A percentile compares a stretch with the other conserved stretches of the same genome.
phyloP scores from a whole-genome alignment of 2,329 filamentous ascomycete genomes.

The Trichoderma cornu-damae region DNA sequence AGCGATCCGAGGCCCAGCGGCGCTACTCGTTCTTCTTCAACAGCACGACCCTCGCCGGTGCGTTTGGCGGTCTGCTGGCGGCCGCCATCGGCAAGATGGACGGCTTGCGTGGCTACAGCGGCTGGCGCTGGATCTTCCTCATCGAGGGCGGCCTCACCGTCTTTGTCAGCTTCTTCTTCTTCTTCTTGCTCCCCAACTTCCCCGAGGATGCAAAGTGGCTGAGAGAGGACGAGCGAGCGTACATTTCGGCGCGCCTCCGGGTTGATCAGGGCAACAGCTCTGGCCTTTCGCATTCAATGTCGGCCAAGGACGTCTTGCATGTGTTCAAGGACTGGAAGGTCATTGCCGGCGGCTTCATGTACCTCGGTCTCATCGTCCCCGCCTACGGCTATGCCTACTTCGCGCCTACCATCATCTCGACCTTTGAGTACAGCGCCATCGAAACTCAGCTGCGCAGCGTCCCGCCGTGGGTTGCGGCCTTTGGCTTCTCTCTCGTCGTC shows the following conservation, averaged over 20 bases:
- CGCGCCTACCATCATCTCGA: slow-evolving; percentile 63
- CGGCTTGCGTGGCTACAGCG: slow-evolving; percentile 58
- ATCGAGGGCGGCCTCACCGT: slow-evolving; percentile 64
- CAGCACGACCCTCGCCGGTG: slow-evolving; percentile 71
- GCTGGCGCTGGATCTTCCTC: slow-evolving; percentile 83
- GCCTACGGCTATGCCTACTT: slow-evolving; percentile 78
- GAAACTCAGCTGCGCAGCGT: slow-evolving; percentile 55
- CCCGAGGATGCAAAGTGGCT: slow-evolving; percentile 72
- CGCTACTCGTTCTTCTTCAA: slow-evolving; percentile 93
- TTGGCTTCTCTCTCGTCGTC: slow-evolving; percentile 70
- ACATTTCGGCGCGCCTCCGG: slow-evolving; percentile 59
- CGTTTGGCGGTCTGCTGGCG: slow-evolving; percentile 81
- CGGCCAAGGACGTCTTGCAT: slow-evolving; percentile 50
- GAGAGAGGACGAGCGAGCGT: slow-evolving; percentile 61
- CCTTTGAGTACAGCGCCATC: slow-evolving; percentile 57
- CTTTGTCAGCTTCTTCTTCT: slow-evolving; percentile 56
- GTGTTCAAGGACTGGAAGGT: slow-evolving; percentile 72
- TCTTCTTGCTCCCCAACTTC: slow-evolving; percentile 68
- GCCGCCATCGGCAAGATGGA: slow-evolving; percentile 88
- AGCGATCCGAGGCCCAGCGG: slow-evolving; percentile 79
- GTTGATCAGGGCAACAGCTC: slow-evolving; percentile 61
- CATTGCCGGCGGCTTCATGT: slow-evolving; percentile 72
- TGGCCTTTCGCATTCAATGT: slow-evolving; percentile 58
- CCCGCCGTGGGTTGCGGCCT: slow-evolving; percentile 62
- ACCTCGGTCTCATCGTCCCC: slow-evolving; percentile 72